Evolutionary conservation across 2,329 filamentous ascomycete species (phyloP).

Genomic region (Cercospora beticola): DNA sequence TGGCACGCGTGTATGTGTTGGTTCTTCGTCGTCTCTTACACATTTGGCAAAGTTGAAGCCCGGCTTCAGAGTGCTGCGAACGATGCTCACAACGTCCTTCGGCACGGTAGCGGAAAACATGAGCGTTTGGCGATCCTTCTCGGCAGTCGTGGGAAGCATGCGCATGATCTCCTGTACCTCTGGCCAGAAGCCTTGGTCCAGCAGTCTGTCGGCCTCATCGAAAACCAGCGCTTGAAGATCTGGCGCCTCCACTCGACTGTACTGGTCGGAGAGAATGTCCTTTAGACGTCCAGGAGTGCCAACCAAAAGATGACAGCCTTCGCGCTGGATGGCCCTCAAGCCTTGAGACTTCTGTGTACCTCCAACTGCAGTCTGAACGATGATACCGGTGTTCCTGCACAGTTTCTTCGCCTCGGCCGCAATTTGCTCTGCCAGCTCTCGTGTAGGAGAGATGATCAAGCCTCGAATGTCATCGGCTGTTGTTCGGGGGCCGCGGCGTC

Average conservation of each 20-base stretch:
- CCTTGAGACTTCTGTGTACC: slow-evolving; percentile 75
- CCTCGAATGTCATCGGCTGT: slow-evolving; percentile 56
- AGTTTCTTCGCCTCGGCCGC: slow-evolving; percentile 71
- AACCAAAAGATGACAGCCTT: slow-evolving; percentile 86
- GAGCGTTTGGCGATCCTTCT: slow-evolving; percentile 79
- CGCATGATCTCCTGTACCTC: slow-evolving; percentile 51
- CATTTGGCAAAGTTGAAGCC: slow-evolving; percentile 89
- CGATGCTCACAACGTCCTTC: slow-evolving; percentile 74
- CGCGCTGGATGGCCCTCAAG: slow-evolving; percentile 64
- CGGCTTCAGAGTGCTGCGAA: slow-evolving; percentile 73
- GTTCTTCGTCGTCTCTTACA: slow-evolving; percentile 75
- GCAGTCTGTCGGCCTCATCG: slow-evolving; percentile 66
- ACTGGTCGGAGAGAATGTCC: slow-evolving; percentile 71
- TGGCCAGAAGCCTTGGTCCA: slow-evolving; percentile 57
- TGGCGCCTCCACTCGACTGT: slow-evolving; percentile 63
- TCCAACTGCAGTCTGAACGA: slow-evolving; percentile 79
- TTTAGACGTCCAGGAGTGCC: slow-evolving; percentile 85
- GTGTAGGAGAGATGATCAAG: slow-evolving; percentile 62
- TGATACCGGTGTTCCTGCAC: slow-evolving; percentile 62
- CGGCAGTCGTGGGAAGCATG: slow-evolving; percentile 59
- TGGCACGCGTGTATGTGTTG: slow-evolving; percentile 81
- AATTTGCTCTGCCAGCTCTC: slow-evolving; percentile 65
- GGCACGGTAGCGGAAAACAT: slow-evolving; percentile 96
- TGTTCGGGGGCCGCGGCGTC: slow-evolving; percentile 53
- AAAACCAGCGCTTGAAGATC: slow-evolving; percentile 60